A percentile compares a stretch with the other conserved stretches of the same genome.
Conservation (phyloP, 352 stramenopile species). For the Phytophthora colocasiae region DNA sequence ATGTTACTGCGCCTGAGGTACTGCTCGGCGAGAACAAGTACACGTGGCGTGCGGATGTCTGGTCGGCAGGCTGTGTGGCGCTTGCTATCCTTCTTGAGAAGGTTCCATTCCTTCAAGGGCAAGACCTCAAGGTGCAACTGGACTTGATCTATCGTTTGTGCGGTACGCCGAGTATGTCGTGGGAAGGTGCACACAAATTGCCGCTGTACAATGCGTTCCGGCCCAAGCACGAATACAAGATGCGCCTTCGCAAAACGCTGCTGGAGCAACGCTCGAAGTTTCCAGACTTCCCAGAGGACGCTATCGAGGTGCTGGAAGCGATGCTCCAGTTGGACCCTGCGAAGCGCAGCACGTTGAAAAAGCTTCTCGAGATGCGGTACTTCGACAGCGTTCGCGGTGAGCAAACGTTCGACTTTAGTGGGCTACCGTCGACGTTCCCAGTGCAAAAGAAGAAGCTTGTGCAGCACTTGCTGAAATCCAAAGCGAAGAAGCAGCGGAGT, state of each 20-base stretch:
- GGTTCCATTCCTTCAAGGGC: constrained; percentile 67
- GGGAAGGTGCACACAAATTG: constrained; percentile 57
- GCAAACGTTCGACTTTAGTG: constrained; percentile 49
- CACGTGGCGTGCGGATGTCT: constrained; percentile 80
- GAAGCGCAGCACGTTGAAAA: constrained; percentile 56
- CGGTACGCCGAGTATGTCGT: constrained; percentile 69
- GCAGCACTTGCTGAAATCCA: constrained; percentile 57
- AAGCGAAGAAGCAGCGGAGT: constrained; percentile 45
- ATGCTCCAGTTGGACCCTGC: constrained; percentile 82
- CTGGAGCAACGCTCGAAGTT: constrained; percentile 65
- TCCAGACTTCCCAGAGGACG: constrained; percentile 60
- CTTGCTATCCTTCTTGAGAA: constrained; percentile 75
- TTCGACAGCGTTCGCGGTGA: constrained; percentile 58
- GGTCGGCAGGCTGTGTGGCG: constrained; percentile 71
- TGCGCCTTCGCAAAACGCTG: constrained; percentile 82
- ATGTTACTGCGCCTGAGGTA: constrained; percentile 74
- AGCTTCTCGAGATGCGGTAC: constrained; percentile 64
- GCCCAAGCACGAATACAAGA: constrained; percentile 81
- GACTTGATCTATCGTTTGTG: constrained; percentile 84
- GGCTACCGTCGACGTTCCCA: constrained; percentile 55
- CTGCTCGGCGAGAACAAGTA: constrained; percentile 74
- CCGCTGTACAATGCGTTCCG: constrained; percentile 60
- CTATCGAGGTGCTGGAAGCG: constrained; percentile 67
- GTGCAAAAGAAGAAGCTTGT: constrained; percentile 68
- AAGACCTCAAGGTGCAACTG: constrained; percentile 69